phyloP scores from a whole-genome alignment of 2,329 filamentous ascomycete genomes.

The Chalaropsis thielavioides region DNA sequence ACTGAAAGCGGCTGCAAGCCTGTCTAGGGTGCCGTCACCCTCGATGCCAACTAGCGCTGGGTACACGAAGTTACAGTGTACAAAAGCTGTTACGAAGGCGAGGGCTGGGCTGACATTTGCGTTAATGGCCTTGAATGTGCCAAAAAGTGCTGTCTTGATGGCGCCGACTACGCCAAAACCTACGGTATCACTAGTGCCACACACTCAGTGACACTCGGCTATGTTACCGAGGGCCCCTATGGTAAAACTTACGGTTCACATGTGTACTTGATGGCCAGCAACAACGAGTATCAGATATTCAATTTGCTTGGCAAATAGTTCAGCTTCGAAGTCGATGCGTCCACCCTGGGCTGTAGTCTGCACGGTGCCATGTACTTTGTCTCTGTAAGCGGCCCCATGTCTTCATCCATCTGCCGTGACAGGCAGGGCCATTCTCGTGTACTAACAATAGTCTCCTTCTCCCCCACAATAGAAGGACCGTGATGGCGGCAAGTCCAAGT shows the following conservation, averaged over 20 bases:
- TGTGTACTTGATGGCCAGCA: conserved; percentile 43
- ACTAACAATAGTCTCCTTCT: background rate
- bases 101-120: conserved; percentile 28
- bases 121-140: conserved; percentile 29
- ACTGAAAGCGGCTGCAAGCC: conserved; percentile 29
- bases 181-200: conserved; percentile 35
- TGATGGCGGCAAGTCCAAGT: conserved; percentile 35
- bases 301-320: conserved; percentile 48
- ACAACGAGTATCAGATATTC: conserved; percentile 44
- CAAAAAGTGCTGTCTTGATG: conserved; percentile 33
- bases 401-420: background rate
- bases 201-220: conserved; percentile 35
- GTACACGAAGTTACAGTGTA: conserved; percentile 29
- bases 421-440: background rate
- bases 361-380: conserved; percentile 51
- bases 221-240: conserved; percentile 35
- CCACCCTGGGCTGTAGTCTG: conserved; percentile 46
- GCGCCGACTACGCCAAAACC: conserved; percentile 30
- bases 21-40: conserved; percentile 31
- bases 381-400: conserved; percentile 20
- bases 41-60: conserved; percentile 43
- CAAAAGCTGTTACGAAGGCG: conserved; percentile 37
- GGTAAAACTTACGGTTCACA: conserved; percentile 32
- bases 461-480: conserved; percentile 31
- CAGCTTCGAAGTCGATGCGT: conserved; percentile 52